Evolutionary conservation across 1,139 yeast genomes (phyloP), one percentile per base, ranked within the genome.

Genomic region (Geotrichum restrictum): DNA sequence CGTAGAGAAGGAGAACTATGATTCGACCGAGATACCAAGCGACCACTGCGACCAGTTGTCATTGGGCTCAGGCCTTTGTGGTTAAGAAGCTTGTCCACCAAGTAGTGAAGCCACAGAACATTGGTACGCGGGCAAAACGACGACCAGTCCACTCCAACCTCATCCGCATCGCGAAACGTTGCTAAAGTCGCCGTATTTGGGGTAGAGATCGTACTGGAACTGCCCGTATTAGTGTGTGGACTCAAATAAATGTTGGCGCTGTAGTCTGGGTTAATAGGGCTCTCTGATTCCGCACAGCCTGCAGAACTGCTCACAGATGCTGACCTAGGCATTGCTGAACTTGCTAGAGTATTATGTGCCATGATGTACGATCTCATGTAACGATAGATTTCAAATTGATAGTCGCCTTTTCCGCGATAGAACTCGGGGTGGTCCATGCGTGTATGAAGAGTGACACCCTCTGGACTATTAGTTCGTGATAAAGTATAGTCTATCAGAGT

Each of bases 401-500:
- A 74, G 56, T 77, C 81, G 8, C 78, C 78, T 48, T 73, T 69
- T 36, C 79, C 79, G 51, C 71, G 71, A 66, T 77, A 79, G 56
- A 79, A 74, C 42, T 75, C 75, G 5, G 80, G 82, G 57, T 79
- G 80, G 56, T 72, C 75, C 50, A 74, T 60, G 2, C 71, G 61
- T 6, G 74, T 67, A 56, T 56, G 70, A 1, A 68, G 56, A 1
- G 63, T 57, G 4, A 53, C 51, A 16, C 62, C 62, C 6, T 53
- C 58, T 10, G 56, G 53, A 11, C 60, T 59, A 13, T 61, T 60
- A 19, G 72, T 77, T 53, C 88, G 69, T 7, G 83, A 74, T 19
- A 80, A 69, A 2, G 83, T 78, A 58, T 77, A 79, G 61, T 81
- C 85, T 54, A 82, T 77, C n/a, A 83, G 61, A 7, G 80, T 77